Percentiles rank a stretch among this genome's conserved stretches.
Evolutionary conservation across 495 filamentous ascomycete genomes (phyloP).

Genomic region (Jackrogersella minutella): DNA sequence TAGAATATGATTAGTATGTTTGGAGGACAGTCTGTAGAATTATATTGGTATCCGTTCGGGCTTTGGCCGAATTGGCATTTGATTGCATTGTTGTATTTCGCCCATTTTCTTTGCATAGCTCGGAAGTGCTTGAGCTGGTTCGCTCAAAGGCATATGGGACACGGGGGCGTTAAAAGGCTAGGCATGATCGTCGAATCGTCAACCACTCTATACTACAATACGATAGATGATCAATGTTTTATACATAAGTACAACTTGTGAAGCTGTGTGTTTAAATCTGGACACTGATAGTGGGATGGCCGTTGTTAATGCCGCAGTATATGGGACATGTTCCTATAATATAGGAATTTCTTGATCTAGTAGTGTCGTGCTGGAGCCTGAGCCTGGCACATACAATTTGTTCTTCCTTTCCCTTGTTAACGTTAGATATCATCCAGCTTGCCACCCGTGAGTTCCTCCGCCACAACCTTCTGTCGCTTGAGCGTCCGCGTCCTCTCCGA

Average conservation of each 20-base stretch:
- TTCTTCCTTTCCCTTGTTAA: background rate
- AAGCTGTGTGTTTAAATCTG: conserved; percentile 5
- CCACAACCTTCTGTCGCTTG: conserved; percentile 52
- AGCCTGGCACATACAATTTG: background rate
- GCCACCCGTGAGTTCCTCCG: conserved; percentile 60
- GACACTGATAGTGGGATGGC: background rate
- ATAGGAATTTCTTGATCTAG: background rate
- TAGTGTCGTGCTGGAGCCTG: background rate
- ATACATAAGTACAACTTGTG: conserved; percentile 45
- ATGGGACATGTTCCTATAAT: background rate
- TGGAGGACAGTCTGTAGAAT: conserved; percentile 29
- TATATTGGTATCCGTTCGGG: conserved; percentile 16
- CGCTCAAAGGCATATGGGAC: conserved; percentile 20
- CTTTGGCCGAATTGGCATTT: conserved; percentile 28
- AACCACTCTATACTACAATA: conserved; percentile 28
- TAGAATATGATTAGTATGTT: conserved; percentile 47
- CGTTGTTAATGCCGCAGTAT: background rate
- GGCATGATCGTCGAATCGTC: conserved; percentile 19
- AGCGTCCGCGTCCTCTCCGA: conserved; percentile 38
- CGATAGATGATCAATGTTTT: conserved; percentile 26
- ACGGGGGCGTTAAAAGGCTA: conserved; percentile 28
- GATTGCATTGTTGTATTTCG: conserved; percentile 28
- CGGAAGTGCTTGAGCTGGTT: conserved; percentile 29
- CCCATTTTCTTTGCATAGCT: conserved; percentile 37
- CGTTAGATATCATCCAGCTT: conserved; percentile 46